A percentile compares a stretch with the other conserved stretches of the same genome.
phyloP scores from a whole-genome alignment of 1,284 basidiomycete genomes.

The Ganoderma sinense region DNA sequence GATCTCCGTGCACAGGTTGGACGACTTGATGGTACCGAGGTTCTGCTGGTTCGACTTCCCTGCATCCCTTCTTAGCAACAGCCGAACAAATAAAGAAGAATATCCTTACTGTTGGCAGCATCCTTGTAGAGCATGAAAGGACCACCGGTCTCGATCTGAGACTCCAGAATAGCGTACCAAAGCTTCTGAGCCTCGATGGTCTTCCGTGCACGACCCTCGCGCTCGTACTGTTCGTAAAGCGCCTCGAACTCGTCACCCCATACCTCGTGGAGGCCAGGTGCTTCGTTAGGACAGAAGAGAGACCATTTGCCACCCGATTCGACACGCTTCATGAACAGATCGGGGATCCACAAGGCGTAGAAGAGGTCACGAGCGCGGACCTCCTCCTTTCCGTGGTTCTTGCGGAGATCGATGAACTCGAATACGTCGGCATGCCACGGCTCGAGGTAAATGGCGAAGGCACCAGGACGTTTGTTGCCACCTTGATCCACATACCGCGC shows the following conservation, averaged over 20 bases:
- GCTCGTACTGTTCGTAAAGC: conserved; percentile 92
- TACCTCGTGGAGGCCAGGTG: conserved; percentile 90
- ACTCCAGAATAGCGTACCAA: conserved; percentile 97
- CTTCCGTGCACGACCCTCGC: conserved; percentile 89
- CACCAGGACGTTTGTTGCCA: conserved; percentile 99
- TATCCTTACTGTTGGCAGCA: conserved; percentile 76
- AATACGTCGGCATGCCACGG: conserved; percentile 99
- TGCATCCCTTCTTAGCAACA: conserved; percentile 38
- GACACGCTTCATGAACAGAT: conserved; percentile 98
- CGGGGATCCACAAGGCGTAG: conserved; percentile 98
- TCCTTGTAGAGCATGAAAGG: conserved; percentile 99
- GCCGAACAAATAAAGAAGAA: not conserved
- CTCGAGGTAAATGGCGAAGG: conserved; percentile 97
- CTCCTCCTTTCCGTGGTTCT: conserved; percentile 99
- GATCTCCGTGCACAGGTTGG: conserved; percentile 99
- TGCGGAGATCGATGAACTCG: conserved; percentile 97
- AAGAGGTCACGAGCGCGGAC: conserved; percentile 97
- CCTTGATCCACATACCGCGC: conserved; percentile 99
- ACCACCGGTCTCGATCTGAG: conserved; percentile 97
- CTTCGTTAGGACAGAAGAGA: conserved; percentile 98
- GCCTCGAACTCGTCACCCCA: conserved; percentile 93
- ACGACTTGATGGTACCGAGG: conserved; percentile 98
- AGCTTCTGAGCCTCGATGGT: conserved; percentile 96
- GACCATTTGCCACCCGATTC: conserved; percentile 92
- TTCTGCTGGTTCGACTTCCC: conserved; percentile 99